These are phyloP conservation scores for Populus deltoides DNA, from an alignment of 345 rosid genomes.

Conservation along the genomic window DNA sequence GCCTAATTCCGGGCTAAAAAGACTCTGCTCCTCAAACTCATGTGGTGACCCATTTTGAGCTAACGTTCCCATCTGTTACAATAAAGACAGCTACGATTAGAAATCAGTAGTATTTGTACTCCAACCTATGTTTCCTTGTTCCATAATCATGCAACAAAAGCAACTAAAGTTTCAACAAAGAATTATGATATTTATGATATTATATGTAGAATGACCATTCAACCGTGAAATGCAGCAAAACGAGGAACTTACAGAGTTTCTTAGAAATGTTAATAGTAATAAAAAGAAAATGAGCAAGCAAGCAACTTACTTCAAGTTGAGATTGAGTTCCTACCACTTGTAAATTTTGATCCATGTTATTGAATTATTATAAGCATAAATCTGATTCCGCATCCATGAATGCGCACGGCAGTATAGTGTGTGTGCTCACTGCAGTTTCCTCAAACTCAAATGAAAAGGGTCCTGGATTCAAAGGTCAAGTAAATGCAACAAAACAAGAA, in stretches of 20 bases:
- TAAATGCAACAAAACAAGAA: constrained; percentile 13
- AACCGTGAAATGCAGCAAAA: neutral
- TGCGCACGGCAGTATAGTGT: neutral
- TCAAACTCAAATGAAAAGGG: constrained; percentile 17
- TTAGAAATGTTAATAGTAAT: neutral
- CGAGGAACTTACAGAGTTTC: neutral
- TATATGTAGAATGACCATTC: neutral
- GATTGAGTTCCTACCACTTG: constrained; percentile 27
- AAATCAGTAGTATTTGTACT: neutral
- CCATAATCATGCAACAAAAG: neutral
- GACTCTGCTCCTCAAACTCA: constrained; percentile 33
- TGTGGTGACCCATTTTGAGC: constrained; percentile 26
- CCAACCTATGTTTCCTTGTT: neutral
- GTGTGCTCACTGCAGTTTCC: neutral
- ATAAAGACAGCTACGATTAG: neutral
- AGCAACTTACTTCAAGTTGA: constrained; percentile 40
- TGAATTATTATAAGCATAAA: constrained; percentile 12
- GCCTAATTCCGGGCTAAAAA: constrained; percentile 16
- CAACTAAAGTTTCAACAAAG: neutral
- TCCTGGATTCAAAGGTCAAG: constrained; percentile 20
- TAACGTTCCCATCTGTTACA: constrained; percentile 51
- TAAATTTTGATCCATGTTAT: constrained; percentile 47
- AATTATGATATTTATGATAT: neutral
- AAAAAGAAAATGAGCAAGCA: neutral
- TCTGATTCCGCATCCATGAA: constrained; percentile 10